These are phyloP conservation scores for Aurifilum marmelostoma DNA, from an alignment of 2,329 filamentous ascomycete genomes.

Conservation along the genomic window DNA sequence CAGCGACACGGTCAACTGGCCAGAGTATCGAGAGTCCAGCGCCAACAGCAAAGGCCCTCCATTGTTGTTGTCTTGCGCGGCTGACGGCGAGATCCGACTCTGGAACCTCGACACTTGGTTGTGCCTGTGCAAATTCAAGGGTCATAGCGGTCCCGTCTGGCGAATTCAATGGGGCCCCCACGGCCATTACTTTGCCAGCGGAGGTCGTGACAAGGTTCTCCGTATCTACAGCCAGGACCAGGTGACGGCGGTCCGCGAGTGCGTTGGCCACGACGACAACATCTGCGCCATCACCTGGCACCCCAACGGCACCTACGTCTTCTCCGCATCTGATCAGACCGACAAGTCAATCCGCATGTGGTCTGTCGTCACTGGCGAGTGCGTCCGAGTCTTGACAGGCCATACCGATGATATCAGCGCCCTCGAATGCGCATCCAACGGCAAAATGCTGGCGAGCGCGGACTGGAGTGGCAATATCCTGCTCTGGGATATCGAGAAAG, in stretches of 20 bases:
- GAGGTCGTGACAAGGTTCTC: conserved; percentile 86
- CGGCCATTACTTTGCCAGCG: conserved; percentile 91
- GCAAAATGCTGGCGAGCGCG: conserved; percentile 87
- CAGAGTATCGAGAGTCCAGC: conserved; percentile 45
- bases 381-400: conserved; percentile 88
- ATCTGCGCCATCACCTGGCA: conserved; percentile 95
- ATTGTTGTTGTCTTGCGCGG: conserved; percentile 83
- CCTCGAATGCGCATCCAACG: conserved; percentile 83
- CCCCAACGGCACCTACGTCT: conserved; percentile 89
- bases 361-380: conserved; percentile 84
- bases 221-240: conserved; percentile 93
- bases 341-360: conserved; percentile 97
- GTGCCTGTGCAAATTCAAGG: conserved; percentile 93
- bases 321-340: conserved; percentile 83
- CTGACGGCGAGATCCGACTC: conserved; percentile 84
- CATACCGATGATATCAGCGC: conserved; percentile 87
- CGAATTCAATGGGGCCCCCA: conserved; percentile 88
- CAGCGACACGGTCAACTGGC: conserved; percentile 67
- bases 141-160: conserved; percentile 87
- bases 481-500: conserved; percentile 91
- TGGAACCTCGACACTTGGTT: conserved; percentile 93
- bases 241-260: conserved; percentile 82
- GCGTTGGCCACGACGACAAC: conserved; percentile 90
- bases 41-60: conserved; percentile 62
- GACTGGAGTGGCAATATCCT: conserved; percentile 89